Evolutionary conservation across 2,329 filamentous ascomycete species (phyloP), one percentile per base, ranked within the genome.

Genomic region (Septoria petroselini): DNA sequence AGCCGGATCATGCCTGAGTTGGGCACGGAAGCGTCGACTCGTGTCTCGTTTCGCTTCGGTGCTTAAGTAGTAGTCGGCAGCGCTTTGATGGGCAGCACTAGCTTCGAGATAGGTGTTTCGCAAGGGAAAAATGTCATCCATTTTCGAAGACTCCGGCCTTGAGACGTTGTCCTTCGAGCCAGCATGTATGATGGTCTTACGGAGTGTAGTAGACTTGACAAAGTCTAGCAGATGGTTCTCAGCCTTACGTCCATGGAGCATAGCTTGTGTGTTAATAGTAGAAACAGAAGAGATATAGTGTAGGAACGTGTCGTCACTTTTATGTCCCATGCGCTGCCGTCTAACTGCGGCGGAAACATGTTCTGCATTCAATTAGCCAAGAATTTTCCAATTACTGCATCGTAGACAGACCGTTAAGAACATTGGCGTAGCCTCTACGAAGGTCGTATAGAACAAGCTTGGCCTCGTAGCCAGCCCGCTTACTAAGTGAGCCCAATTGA

Each of bases 391-490:
- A n/a, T n/a, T n/a, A n/a, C n/a, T n/a, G n/a, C n/a, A n/a, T n/a
- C n/a, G 8, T 7, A 38, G n/a, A n/a, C 49, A 11, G 34, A 55
- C 52, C 17, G 30, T 55, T 44, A 21, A 55, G 23, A 11, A 43
- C 12, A 19, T 53, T 49, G 15, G 41, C 43, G 21, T 47, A 40
- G 3, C 49, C 52, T 3, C 52, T 27, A 3, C 52, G 43, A 25
- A 55, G 29, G 2, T 34, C 11, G 25, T 55, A 55, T 5, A 49
- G 31, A 12, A n/a, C 30, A 9, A 55, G 29, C 6, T 17, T 23
- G 4, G 49, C 21, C 4, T 27, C 11, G 25, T 55, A 52, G 2
- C 49, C 49, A 8, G 52, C 52, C 18, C 52, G 48, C 7, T 34
- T 11, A 1, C 49, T 49, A 1, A 55, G 34, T 21, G 6, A 11